Base-by-base conservation (phyloP, 441 rosid species). In the Gossypium trilobum region DNA sequence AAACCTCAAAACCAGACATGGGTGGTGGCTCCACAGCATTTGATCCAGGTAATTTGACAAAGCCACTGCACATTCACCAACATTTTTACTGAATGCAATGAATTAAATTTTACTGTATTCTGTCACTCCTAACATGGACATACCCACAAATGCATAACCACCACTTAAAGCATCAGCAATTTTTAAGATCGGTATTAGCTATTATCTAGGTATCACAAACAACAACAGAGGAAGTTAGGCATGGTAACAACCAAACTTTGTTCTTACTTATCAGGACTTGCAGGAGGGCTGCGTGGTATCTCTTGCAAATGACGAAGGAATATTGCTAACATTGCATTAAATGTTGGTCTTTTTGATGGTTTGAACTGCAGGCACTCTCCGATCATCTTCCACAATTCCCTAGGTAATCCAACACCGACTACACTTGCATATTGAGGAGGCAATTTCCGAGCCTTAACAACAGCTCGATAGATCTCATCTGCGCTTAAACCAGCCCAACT, bases 401-500 rank as follows among this genome's bases (percentile, higher is more conserved):
- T 83, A 6, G 98, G 99, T 70, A 95, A 86, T 77, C 99, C 99
- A 77, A 91, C 98, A 75, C 97, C 98, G 3, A 95, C 98, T 51
- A 95, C 96, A 84, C 98, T 92, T 55, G 97, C 89, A 90, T 95
- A 95, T 68, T 95, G 97, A 57, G 98, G 97, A 73, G 98, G 99
- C 82, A 88, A 81, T 79, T 85, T 95, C 69, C 92, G 85, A 75
- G 82, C 84, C 86, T 89, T 93, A 60, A 93, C 88, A 84, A 93
- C 97, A 80, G 94, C 87, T 80, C 92, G 88, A 81, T 90, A 91
- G 62, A 95, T 93, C 76, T 93, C 99, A 78, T 93, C 98, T 29
- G 91, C 86, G 81, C 91, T 93, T 79, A 90, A 88, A 79, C 97
- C 97, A 72, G 89, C 85, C 98, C 98, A 95, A 78, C 99, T 95